Base-by-base conservation (phyloP, 148 eudicot species). In the Vaccinium macrocarpon region DNA sequence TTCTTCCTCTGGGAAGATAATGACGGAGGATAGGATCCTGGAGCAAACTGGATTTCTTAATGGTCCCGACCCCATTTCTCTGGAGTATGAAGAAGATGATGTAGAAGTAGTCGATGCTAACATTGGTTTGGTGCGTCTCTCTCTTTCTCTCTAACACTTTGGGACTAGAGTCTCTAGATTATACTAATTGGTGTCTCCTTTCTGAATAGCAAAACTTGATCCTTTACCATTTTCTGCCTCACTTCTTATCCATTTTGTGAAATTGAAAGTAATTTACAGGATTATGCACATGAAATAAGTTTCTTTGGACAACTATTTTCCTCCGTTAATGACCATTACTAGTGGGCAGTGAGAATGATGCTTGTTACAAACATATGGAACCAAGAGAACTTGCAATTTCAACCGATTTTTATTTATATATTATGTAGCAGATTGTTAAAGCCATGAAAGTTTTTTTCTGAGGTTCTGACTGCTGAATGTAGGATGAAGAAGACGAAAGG, bases 11-110 rank as follows among this genome's bases (percentile, higher is more conserved):
- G 91, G 90, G 57, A 88, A 89, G 76, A 83, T 89, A 80, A 89
- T 87, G 87, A 88, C 89, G 21, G 88, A 91, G 85, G 88, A 89
- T 85, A 88, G 90, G 87, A 86, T 91, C 76, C 88, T 91, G 72
- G 83, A 86, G 78, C 81, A 82, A 82, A 83, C 87, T n/a, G 93
- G 90, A 15, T 88, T 86, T 81, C 84, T 84, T 81, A 68, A 82
- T 72, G 75, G 81, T 77, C 85, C 83, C 2, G 89, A 64, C 23
- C 79, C 73, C 78, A 87, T 76, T 71, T 71, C 59, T 83, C 49
- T 42, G 76, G 88, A 81, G 5, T 35, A 68, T 71, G 81, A 87
- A 49, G 84, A 82, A 16, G 82, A 83, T 35, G 62, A 82, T 52
- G 48, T 32, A 59, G n/a, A 79, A 46, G 62, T 52, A 68, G 73